Conservation (phyloP, 2,329 filamentous ascomycete species). For the Orbilia brochopaga region DNA sequence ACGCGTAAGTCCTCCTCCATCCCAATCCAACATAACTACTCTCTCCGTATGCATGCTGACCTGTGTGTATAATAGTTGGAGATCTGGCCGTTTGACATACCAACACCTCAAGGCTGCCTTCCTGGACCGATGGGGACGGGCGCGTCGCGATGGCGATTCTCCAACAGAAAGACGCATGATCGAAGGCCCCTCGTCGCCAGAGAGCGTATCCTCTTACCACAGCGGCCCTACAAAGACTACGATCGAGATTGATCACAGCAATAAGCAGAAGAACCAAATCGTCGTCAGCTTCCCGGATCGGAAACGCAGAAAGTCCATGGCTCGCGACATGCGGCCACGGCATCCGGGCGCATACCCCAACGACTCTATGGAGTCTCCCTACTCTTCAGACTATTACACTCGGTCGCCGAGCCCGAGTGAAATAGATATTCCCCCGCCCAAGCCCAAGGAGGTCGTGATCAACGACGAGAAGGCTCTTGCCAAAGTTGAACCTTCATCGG, state of each 20-base stretch:
- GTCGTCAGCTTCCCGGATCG: slow-evolving; percentile 45
- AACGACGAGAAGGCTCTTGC: slow-evolving; percentile 42
- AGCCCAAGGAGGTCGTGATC: slow-evolving; percentile 46
- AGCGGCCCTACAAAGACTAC: slow-evolving; percentile 48
- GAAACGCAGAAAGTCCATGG: slow-evolving; percentile 45
- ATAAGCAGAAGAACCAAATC: slow-evolving; percentile 49
- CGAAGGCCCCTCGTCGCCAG: slow-evolving; percentile 42
- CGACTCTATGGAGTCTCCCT: slow-evolving; percentile 45
- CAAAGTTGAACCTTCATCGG: slow-evolving; percentile 17
- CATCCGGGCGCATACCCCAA: slow-evolving; percentile 37
- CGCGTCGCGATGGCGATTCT: slow-evolving; percentile 40
- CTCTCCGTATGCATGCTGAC: slow-evolving; percentile 5
- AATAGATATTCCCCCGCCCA: slow-evolving; percentile 18
- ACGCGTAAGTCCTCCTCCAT: slow-evolving; percentile 27
- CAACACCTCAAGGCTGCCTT: slow-evolving; percentile 55
- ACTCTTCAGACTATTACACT: slow-evolving; percentile 47
- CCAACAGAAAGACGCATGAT: slow-evolving; percentile 47
- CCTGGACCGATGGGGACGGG: slow-evolving; percentile 54
- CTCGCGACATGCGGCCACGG: slow-evolving; percentile 21
- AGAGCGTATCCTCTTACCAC: slow-evolving; percentile 44
- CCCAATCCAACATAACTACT: neutral
- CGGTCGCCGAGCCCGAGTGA: slow-evolving; percentile 45
- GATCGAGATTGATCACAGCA: slow-evolving; percentile 47
- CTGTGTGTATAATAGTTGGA: slow-evolving; percentile 20
- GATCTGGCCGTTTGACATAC: slow-evolving; percentile 52